Conservation (phyloP, 2,329 filamentous ascomycete species). For the Knufia fluminis region DNA sequence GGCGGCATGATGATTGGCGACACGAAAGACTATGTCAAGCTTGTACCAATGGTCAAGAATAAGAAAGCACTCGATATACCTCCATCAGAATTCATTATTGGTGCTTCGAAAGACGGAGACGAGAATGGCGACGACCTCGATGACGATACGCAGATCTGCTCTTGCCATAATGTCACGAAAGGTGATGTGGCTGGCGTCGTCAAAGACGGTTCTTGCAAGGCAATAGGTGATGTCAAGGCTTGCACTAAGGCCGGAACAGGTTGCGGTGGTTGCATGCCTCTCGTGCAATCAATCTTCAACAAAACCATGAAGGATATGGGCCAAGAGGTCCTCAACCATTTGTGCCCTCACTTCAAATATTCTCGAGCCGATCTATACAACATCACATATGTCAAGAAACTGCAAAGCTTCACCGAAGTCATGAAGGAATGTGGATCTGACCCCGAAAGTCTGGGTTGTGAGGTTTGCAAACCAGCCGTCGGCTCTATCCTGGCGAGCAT, state of each 20-base stretch:
- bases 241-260: constrained; percentile 89
- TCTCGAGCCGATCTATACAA: constrained; percentile 84
- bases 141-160: constrained; percentile 83
- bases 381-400: constrained; percentile 71
- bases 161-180: constrained; percentile 87
- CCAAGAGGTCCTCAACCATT: constrained; percentile 74
- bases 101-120: constrained; percentile 62
- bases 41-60: constrained; percentile 77
- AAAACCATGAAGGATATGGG: constrained; percentile 77
- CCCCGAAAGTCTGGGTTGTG: constrained; percentile 65
- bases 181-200: constrained; percentile 63
- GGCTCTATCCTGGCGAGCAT: constrained; percentile 72
- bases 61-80: constrained; percentile 70
- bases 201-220: constrained; percentile 72
- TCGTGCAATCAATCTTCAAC: constrained; percentile 85
- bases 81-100: constrained; percentile 75
- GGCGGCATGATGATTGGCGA: constrained; percentile 98
- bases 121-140: constrained; percentile 67
- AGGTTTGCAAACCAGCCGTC: constrained; percentile 75
- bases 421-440: constrained; percentile 72
- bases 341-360: constrained; percentile 76
- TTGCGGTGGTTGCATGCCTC: constrained; percentile 81
- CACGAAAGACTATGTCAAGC: constrained; percentile 79
- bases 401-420: constrained; percentile 62
- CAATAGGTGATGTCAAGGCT: constrained; percentile 71